Percentiles rank a stretch among this genome's conserved stretches.
These are phyloP conservation scores for Trichoderma sp. DNA, from an alignment of 2,329 filamentous ascomycete genomes.

Conservation along the genomic window DNA sequence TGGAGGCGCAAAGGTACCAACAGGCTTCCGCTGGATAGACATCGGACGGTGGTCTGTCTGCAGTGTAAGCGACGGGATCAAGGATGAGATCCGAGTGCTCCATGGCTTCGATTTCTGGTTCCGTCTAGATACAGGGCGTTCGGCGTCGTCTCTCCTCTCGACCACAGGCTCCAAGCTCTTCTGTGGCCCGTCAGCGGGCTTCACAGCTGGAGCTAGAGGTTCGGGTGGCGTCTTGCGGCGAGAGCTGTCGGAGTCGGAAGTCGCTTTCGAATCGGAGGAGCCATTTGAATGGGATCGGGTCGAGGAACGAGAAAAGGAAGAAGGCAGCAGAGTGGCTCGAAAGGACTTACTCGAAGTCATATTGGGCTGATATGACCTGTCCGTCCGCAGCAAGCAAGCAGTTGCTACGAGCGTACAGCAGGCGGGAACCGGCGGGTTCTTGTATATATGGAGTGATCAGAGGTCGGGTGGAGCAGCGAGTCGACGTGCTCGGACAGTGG, in stretches of 20 bases:
- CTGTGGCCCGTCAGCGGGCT: slow-evolving; percentile 27
- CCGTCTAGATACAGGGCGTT: slow-evolving; percentile 33
- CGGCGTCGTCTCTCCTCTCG: slow-evolving; percentile 27
- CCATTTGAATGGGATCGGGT: slow-evolving; percentile 37
- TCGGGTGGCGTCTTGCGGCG: slow-evolving; percentile 36
- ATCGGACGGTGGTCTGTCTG: slow-evolving; percentile 38
- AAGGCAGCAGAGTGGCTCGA: slow-evolving; percentile 44
- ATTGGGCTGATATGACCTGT: slow-evolving; percentile 42
- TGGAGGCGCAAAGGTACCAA: slow-evolving; percentile 29
- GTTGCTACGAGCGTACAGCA: slow-evolving; percentile 39
- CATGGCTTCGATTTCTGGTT: slow-evolving; percentile 43
- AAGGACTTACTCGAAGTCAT: slow-evolving; percentile 54
- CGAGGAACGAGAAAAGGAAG: slow-evolving; percentile 44
- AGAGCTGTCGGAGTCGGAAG: slow-evolving; percentile 16
- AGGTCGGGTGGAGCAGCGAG: slow-evolving; percentile 20
- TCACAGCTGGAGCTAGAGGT: slow-evolving; percentile 28
- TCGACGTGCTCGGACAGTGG: neutral
- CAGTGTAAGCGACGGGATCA: slow-evolving; percentile 46
- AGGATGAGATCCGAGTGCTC: slow-evolving; percentile 43
- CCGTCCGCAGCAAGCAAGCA: slow-evolving; percentile 34
- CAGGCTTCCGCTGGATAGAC: slow-evolving; percentile 36
- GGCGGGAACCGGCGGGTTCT: slow-evolving; percentile 23
- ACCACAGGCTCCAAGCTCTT: slow-evolving; percentile 13
- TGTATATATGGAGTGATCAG: slow-evolving; percentile 25
- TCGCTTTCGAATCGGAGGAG: slow-evolving; percentile 34